Evolutionary conservation across 768 basidiomycete genomes (phyloP), one percentile per base, ranked within the genome.

Genomic region (Psilocybe sp.): DNA sequence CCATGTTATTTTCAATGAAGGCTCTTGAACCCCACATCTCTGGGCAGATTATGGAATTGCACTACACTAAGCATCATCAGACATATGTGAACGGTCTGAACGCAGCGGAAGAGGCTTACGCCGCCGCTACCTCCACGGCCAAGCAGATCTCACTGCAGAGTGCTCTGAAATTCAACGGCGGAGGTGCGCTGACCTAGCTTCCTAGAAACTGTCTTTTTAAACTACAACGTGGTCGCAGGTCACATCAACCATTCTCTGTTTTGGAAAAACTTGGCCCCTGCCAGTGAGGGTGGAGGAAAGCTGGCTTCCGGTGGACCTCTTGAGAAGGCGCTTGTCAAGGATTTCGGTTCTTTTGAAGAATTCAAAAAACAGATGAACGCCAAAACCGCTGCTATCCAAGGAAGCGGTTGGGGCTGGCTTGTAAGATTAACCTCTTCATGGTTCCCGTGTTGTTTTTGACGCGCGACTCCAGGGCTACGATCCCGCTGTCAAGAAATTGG

Each of bases 341-440:
- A 89, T 59, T 99, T 98, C 63, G 94, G 95, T 11, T 87, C 87
- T 3, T 72, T 98, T 46, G 93, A 94, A 12, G 81, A 70, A 18
- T 84, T 98, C 66, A 94, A 96, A 77, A 86, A 84, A 59, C 76
- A 79, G 54, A 81, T 98, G 68, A 98, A 96, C 69, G 71, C 93
- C 19, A 79, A 79, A 54, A 96, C 96, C 18, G 92, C 88, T 31
- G 93, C 79, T 46, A 88, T 99, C 47, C 97, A 99, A 70, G 97
- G 97, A 20, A 92, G 89, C 58, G 97, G 97, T 2, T 99, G 97
- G 97, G 96, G 95, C 40, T 99, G 97, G 97, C 79, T 99, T 51
- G 92, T 86, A 58, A 53, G 77, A 28, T 28, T 72, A 35, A 20
- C 18, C 34, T 23, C 50, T 18, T 15, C 19, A 40, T 37, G 12